Base-by-base conservation (phyloP, 2,329 filamentous ascomycete genomes). In the Gnomoniopsis smithogilvyi region DNA sequence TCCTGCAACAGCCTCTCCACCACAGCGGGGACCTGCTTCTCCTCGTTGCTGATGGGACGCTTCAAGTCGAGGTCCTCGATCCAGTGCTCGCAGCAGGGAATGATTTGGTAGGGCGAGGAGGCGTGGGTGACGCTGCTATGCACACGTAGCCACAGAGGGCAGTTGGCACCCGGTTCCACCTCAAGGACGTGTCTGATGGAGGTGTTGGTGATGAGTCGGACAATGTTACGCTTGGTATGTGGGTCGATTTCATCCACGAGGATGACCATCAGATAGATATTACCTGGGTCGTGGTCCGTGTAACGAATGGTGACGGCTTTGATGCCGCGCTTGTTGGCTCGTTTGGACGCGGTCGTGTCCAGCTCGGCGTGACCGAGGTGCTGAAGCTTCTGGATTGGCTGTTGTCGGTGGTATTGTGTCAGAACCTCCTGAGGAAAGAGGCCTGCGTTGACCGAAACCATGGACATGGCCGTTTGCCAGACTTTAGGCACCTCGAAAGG, bases 401-500 rank as follows among this genome's bases (percentile, higher is more conserved):
- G 55, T 4, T 24, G 30, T 8, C 51, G 38, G 50, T 62, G 51
- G 51, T 60, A 62, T 14, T 57, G 34, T 6, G 50, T 46, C 2
- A 62, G 57, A 46, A 60, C 51, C 34, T 57, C 34, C 36, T 57
- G 58, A 3, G 60, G 57, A 26, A 24, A 51, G 6, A 57, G 50
- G 51, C 58, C 58, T 2, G 57, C 53, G 46, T 62, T 62, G 50
- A 62, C 52, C 45, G 57, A 60, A 26, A 62, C 54, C 36, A 58
- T 57, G 38, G 59, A 38, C 60, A 62, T 57, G 22, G 60, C 54
- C 21, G 48, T 54, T 33, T 58, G 57, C 60, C 60, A 62, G 22
- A 34, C 36, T 51, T 48, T 47, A 45, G 60, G 50, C 12, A 62
- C 60, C 3, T 54, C 57, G 46, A 62, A 62, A 1, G 57, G 57